A percentile compares a stretch with the other conserved stretches of the same genome.
These are phyloP conservation scores for Nicotiana otophora DNA, from an alignment of 257 asterid genomes.

Conservation along the genomic window DNA sequence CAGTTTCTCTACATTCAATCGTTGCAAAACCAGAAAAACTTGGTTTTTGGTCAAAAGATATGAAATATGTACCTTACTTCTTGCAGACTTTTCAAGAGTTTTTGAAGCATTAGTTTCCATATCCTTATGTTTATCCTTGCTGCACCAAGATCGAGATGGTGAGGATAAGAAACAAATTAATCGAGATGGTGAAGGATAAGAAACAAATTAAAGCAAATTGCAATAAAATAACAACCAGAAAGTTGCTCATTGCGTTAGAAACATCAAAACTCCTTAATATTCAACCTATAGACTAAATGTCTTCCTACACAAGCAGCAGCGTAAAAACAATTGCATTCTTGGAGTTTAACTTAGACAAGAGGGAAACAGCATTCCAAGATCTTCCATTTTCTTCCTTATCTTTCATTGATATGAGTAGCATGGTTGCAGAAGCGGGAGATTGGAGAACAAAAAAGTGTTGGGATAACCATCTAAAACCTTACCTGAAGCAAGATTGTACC, in stretches of 20 bases:
- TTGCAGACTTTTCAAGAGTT: slow-evolving; percentile 36
- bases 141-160: slow-evolving; percentile 24
- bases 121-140: slow-evolving; percentile 46
- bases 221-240: background rate
- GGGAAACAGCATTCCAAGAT: background rate
- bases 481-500: slow-evolving; percentile 13
- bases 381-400: background rate
- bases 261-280: background rate
- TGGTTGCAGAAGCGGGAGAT: background rate
- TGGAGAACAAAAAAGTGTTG: background rate
- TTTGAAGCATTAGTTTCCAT: slow-evolving; percentile 29
- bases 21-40: background rate
- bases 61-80: slow-evolving; percentile 57
- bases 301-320: background rate
- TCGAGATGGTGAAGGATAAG: slow-evolving; percentile 6
- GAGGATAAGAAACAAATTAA: slow-evolving; percentile 2
- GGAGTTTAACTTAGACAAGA: background rate
- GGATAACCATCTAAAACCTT: slow-evolving; percentile 14
- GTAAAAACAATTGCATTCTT: background rate
- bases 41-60: slow-evolving; percentile 7
- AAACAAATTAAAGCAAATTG: background rate
- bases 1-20: background rate
- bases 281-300: background rate
- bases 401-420: background rate
- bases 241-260: background rate